Evolutionary conservation across 192 early-diverging fungal genomes (phyloP).

Genomic region (Podila verticillata): DNA sequence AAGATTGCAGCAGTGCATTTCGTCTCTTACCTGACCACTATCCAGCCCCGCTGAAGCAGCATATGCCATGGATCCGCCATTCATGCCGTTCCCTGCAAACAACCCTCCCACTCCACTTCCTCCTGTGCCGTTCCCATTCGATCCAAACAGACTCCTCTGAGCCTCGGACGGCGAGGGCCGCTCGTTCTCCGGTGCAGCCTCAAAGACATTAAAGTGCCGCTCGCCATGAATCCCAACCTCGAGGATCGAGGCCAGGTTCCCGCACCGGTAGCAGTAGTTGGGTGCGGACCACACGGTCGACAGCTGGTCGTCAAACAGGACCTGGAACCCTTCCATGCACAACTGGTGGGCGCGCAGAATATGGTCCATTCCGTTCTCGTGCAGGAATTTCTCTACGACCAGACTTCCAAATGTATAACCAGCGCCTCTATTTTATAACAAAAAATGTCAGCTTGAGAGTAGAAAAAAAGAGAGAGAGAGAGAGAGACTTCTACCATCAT

Average conservation of each 20-base stretch:
- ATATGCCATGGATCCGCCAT: conserved; percentile 5
- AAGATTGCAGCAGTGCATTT: neutral
- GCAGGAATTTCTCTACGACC: conserved; percentile 82
- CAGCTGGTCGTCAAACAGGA: conserved; percentile 85
- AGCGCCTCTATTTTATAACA: conserved; percentile 68
- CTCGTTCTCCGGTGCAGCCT: conserved; percentile 85
- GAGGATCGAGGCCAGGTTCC: conserved; percentile 85
- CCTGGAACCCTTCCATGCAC: conserved; percentile 85
- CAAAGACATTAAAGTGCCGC: conserved; percentile 90
- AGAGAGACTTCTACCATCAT: neutral
- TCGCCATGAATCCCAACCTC: conserved; percentile 80
- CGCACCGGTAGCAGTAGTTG: conserved; percentile 88
- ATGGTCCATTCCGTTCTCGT: conserved; percentile 80
- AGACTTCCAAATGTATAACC: conserved; percentile 88
- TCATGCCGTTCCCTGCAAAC: neutral
- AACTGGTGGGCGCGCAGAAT: conserved; percentile 89
- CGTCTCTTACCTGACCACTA: conserved; percentile 28
- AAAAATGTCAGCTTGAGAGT: too few relatives aligned
- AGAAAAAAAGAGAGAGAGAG: neutral
- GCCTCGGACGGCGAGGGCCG: conserved; percentile 38
- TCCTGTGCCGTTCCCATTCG: conserved; percentile 20
- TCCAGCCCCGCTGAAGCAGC: conserved; percentile 9
- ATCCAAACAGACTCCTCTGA: conserved; percentile 22
- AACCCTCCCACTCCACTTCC: neutral
- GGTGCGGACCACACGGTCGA: conserved; percentile 91